Base-by-base conservation (phyloP, 805 yeast species). In the Barnettozyma sp. region DNA sequence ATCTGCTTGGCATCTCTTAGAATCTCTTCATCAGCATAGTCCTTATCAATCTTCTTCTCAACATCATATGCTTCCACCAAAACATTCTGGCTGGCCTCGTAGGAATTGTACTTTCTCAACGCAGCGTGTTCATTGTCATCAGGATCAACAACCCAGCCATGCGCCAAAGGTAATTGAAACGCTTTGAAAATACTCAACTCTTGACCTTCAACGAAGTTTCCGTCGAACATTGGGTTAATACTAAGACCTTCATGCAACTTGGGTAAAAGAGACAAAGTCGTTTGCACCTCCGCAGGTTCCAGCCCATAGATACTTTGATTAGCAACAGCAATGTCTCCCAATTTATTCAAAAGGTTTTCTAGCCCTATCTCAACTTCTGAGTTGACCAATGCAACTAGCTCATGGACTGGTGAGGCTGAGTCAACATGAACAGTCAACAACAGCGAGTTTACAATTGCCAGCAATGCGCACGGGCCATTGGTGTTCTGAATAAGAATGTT, bases 391-490 rank as follows among this genome's bases (percentile, higher is more conserved):
- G 52, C 52, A 3, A 58, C 54, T 28, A 66, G 39, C 9, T 49
- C 51, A 22, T 49, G 47, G 2, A 49, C 49, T 23, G 48, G 55
- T 8, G 44, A 38, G 17, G 48, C 40, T n/a, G 49, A 41, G 3
- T 42, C 40, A 12, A 40, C 49, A 7, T 52, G 48, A 11, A 68
- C 68, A 4, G 75, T 60, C 14, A 87, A 56, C 6, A 85, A 54
- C 12, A 88, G 54, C 0, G 85, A 71, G 53, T 88, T 88, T 33
- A 76, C 68, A 26, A 88, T 59, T 0, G 95, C 88, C 11, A 88
- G 69, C 25, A 88, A 57, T 2, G 95, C 94, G 53, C 95, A 87
- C 0, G 96, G 95, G 0, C 96, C 96, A 50, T 86, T 85, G 32
- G 61, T 65, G 43, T 84, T 83, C 60, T 87, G 96, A 15, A 85